Conservation (phyloP, 2,329 filamentous ascomycete genomes). For the Myrmaecium sp. region DNA sequence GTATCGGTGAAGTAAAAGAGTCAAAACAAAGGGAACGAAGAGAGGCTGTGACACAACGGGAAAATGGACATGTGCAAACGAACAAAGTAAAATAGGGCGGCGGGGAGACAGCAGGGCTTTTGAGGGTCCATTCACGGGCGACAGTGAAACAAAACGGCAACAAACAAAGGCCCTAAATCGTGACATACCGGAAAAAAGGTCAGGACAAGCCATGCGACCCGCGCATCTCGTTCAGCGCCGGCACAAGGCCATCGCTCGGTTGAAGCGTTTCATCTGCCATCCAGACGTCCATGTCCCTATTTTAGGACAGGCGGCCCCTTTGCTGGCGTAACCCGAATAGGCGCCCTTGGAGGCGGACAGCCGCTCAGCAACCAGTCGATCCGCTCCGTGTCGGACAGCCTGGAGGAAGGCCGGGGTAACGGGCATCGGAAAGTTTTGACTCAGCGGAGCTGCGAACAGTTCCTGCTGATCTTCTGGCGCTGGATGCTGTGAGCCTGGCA, state of each 20-base stretch:
- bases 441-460: too few relatives aligned
- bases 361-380: slow-evolving; percentile 22
- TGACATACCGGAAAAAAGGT: slow-evolving; percentile 23
- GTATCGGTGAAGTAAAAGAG: too few relatives aligned
- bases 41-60: slow-evolving; percentile 10
- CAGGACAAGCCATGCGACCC: slow-evolving; percentile 20
- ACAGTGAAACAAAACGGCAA: slow-evolving; percentile 11
- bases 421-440: too few relatives aligned
- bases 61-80: too few relatives aligned
- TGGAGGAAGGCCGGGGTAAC: slow-evolving; percentile 19
- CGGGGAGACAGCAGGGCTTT: slow-evolving; percentile 7
- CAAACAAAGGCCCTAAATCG: slow-evolving; percentile 13
- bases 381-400: slow-evolving; percentile 15
- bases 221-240: too few relatives aligned
- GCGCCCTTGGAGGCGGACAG: slow-evolving; percentile 18
- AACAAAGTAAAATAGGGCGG: too few relatives aligned
- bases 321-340: slow-evolving; percentile 19
- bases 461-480: too few relatives aligned
- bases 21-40: slow-evolving; percentile 3
- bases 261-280: slow-evolving; percentile 24
- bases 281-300: slow-evolving; percentile 26
- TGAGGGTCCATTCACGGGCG: slow-evolving; percentile 12
- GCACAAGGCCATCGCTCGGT: slow-evolving; percentile 20
- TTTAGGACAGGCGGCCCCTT: slow-evolving; percentile 18
- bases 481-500: too few relatives aligned